Base-by-base conservation (phyloP, 805 yeast species). In the Hanseniaspora guilliermondii region DNA sequence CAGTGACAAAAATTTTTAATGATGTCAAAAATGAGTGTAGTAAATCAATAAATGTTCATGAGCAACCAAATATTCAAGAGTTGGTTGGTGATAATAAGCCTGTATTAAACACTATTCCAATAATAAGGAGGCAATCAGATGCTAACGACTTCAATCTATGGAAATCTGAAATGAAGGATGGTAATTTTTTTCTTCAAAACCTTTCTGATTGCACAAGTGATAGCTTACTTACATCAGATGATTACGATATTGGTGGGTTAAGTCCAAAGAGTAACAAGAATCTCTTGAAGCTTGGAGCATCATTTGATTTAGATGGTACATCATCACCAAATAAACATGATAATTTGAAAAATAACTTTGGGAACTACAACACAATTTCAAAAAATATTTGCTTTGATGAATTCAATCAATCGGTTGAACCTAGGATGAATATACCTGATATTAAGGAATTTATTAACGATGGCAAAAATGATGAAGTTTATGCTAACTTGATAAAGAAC, bases 161-260 rank as follows among this genome's bases (percentile, higher is more conserved):
- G 47, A 44, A 44, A 44, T 17, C 47, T n/a, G 37, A 24, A 19
- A 32, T 30, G 19, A 27, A 39, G 7, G 53, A 40, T 6, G 21
- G 19, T 11, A 19, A 40, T 21, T 49, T 5, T 32, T 39, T 49
- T 2, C 30, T 49, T 30, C 53, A 49, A 12, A 49, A 49, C 11
- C 7, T 25, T 8, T 49, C 53, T 19, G 53, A 49, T 19, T 22
- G 22, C 22, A 44, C 47, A 17, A 49, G 47, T 33, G 47, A 49
- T 14, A 40, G 53, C 35, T 42, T 33, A 16, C 6, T 49, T 6
- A 40, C 32, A 8, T 39, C 40, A 30, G 47, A 49, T 33, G 47
- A 40, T 24, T 36, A 49, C 25, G 53, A 49, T 27, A 44, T 25
- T 12, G 30, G 11, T 37, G 30, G 30, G 2, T 27, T 42, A 2